phyloP scores from a whole-genome alignment of 2,329 filamentous ascomycete species.

The Coniochaeta sp. region DNA sequence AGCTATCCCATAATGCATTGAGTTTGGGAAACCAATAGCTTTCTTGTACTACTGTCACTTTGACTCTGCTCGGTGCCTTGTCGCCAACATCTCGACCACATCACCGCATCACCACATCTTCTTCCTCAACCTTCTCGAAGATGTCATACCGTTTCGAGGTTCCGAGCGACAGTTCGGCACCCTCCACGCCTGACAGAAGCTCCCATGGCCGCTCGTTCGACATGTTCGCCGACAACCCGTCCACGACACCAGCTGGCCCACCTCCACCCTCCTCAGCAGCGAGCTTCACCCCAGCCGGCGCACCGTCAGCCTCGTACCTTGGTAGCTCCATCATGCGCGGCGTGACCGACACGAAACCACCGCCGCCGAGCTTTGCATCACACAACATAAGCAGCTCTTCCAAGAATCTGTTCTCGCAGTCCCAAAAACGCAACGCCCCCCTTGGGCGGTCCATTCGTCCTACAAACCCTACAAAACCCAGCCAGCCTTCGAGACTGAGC shows the following conservation, averaged over 20 bases:
- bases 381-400: conserved; percentile 18
- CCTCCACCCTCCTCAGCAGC: conserved; percentile 40
- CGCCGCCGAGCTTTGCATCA: conserved; percentile 22
- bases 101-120: not conserved
- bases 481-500: conserved; percentile 45
- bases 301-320: conserved; percentile 46
- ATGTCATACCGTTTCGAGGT: conserved; percentile 30
- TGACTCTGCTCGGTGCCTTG: not conserved
- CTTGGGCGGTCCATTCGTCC: conserved; percentile 40
- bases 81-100: not conserved
- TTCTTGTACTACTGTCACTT: not conserved
- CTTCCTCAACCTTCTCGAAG: not conserved
- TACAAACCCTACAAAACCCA: conserved; percentile 3
- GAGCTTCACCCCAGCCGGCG: conserved; percentile 49
- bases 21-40: not conserved
- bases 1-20: not conserved
- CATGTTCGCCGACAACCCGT: conserved; percentile 35
- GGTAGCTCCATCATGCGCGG: conserved; percentile 46
- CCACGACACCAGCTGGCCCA: conserved; percentile 45
- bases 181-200: conserved; percentile 41
- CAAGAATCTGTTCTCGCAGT: conserved; percentile 31
- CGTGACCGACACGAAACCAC: conserved; percentile 11
- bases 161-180: conserved; percentile 31
- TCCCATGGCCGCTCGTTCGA: conserved; percentile 18
- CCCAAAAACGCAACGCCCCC: conserved; percentile 31